Evolutionary conservation across 2,329 filamentous ascomycete species (phyloP), one percentile per base, ranked within the genome.

Genomic region (Nemania sp.): DNA sequence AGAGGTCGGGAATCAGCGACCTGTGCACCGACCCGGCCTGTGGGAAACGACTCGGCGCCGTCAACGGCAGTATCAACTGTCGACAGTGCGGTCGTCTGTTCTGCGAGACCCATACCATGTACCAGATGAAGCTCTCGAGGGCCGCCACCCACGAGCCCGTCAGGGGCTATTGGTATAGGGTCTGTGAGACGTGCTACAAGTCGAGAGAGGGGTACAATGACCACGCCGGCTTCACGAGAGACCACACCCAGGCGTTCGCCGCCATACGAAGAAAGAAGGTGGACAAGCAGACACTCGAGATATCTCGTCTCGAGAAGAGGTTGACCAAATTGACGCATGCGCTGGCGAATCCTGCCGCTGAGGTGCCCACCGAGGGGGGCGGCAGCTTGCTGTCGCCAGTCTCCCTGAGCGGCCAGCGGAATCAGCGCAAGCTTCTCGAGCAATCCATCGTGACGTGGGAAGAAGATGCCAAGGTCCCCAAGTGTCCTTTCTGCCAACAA

Each of bases 171-270:
- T 99, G 95, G 95, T 96, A 91, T 69, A 81, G 95, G 53, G 94
- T 98, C 1, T 99, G 95, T 73, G 95, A 99, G 79, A 98, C 95
- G n/a, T 99, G 95, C 77, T 99, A 95, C 79, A 98, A 97, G 78
- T 97, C 92, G 53, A 86, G 95, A 69, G 91, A 93, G 25, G 95
- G 95, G 3, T 99, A 99, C 76, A 97, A 96, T 72, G 93, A 99
- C 71, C 90, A 94, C 68, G 85, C 84, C 57, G 91, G 92, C 0
- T 75, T 88, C 2, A 80, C 87, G 59, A 81, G 87, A 61, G 88
- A 96, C 69, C 90, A 92, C 68, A 92, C 86, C 2, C 78, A 80
- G n/a, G 78, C 80, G 3, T 97, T 99, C 68, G 77, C 82, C 12
- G 82, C 83, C 2, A 83, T 90, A n/a, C 82, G 95, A 60, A 85